A percentile compares a stretch with the other conserved stretches of the same genome.
These are phyloP conservation scores for Aspergillus affinis DNA, from an alignment of 495 filamentous ascomycete genomes.

Conservation along the genomic window DNA sequence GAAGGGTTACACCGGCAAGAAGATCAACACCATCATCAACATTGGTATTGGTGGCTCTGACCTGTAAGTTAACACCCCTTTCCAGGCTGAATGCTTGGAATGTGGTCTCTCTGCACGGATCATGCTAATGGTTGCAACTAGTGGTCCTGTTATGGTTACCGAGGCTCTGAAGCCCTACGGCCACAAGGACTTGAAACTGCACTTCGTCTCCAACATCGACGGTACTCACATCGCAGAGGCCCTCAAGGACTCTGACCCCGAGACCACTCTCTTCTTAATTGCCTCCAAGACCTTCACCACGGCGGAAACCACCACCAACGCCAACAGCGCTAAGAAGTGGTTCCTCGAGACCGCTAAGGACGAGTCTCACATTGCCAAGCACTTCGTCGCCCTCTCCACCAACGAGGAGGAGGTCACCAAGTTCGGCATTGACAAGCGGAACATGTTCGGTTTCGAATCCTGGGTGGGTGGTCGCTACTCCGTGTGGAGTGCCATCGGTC, in stretches of 20 bases:
- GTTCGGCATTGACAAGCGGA: slow-evolving; percentile 95
- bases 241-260: slow-evolving; percentile 81
- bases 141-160: slow-evolving; percentile 97
- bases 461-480: slow-evolving; percentile 99
- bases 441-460: slow-evolving; percentile 98
- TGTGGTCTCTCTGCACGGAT: not conserved
- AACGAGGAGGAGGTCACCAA: slow-evolving; percentile 94
- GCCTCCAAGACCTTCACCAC: slow-evolving; percentile 99
- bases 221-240: slow-evolving; percentile 97
- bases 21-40: slow-evolving; percentile 93
- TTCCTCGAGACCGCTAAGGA: slow-evolving; percentile 88
- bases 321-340: slow-evolving; percentile 94
- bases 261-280: slow-evolving; percentile 96
- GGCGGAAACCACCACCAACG: slow-evolving; percentile 94
- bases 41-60: slow-evolving; percentile 98
- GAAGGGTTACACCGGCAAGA: slow-evolving; percentile 99
- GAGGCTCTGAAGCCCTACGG: slow-evolving; percentile 95
- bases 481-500: slow-evolving; percentile 97
- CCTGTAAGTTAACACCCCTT: slow-evolving; percentile 61
- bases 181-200: slow-evolving; percentile 76
- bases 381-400: slow-evolving; percentile 97
- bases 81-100: not conserved
- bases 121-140: slow-evolving; percentile 44
- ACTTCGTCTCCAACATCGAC: slow-evolving; percentile 99
- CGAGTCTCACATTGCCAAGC: slow-evolving; percentile 78